These are phyloP conservation scores for Russula abietina DNA, from an alignment of 768 basidiomycete genomes.

Conservation along the genomic window DNA sequence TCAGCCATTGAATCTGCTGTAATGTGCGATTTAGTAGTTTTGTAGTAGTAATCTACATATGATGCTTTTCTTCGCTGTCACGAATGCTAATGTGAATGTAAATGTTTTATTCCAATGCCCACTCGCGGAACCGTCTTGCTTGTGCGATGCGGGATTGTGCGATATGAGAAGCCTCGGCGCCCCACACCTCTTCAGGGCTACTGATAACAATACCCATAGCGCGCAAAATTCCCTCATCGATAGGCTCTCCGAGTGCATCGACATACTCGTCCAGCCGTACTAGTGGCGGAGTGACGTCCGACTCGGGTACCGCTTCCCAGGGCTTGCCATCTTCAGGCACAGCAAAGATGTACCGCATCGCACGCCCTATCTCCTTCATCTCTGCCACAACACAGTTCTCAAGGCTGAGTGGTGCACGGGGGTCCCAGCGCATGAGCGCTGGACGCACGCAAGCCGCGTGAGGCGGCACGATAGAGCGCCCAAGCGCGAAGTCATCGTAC, in stretches of 20 bases:
- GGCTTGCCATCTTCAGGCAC: constrained; percentile 7
- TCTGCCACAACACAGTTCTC: constrained; percentile 88
- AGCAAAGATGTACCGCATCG: constrained; percentile 42
- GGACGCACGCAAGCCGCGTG: constrained; percentile 68
- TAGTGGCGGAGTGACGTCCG: constrained; percentile 1
- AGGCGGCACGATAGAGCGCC: constrained; percentile 74
- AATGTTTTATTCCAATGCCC: constrained; percentile 1
- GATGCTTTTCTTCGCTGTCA: neutral
- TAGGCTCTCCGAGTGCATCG: constrained; percentile 30
- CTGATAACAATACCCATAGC: neutral
- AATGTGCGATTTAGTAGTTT: neutral
- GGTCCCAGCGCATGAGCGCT: constrained; percentile 78
- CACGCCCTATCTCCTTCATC: constrained; percentile 62
- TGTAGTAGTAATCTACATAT: neutral
- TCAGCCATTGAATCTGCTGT: neutral
- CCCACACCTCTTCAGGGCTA: constrained; percentile 22
- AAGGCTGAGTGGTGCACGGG: constrained; percentile 49
- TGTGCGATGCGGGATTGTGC: constrained; percentile 8
- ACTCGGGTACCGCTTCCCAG: neutral
- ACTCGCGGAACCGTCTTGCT: constrained; percentile 14
- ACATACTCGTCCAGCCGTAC: neutral
- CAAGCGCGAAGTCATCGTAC: constrained; percentile 82
- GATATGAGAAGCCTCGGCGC: constrained; percentile 7
- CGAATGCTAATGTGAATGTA: neutral
- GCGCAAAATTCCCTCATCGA: neutral